phyloP scores from a whole-genome alignment of 805 yeast genomes.

The Yamadazyma tumulicola region DNA sequence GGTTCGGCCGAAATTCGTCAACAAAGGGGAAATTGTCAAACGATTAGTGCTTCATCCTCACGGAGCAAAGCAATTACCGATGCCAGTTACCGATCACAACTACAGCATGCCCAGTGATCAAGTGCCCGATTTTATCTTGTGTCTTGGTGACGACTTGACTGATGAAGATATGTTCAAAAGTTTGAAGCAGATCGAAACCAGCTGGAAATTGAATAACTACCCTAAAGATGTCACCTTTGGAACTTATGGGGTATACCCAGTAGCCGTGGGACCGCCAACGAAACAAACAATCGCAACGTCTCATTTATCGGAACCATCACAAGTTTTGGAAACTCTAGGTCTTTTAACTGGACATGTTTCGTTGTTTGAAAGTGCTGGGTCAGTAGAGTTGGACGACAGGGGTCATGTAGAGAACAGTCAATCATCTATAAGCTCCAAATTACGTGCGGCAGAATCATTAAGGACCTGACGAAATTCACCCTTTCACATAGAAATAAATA shows the following conservation, averaged over 20 bases:
- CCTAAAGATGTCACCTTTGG: constrained; percentile 45
- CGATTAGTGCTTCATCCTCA: constrained; percentile 65
- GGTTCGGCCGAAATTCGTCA: constrained; percentile 92
- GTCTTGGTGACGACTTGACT: constrained; percentile 93
- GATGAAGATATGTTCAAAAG: constrained; percentile 97
- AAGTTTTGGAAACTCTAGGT: constrained; percentile 82
- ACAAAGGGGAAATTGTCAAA: constrained; percentile 94
- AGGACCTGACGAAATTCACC: too few species aligned
- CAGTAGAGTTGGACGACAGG: constrained; percentile 71
- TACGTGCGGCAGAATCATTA: neutral
- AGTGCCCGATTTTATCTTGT: constrained; percentile 79
- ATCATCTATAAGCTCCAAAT: constrained; percentile 36
- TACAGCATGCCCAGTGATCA: constrained; percentile 36
- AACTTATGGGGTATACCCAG: constrained; percentile 69
- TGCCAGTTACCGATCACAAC: constrained; percentile 18
- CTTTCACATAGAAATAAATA: neutral
- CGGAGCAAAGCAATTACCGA: constrained; percentile 49
- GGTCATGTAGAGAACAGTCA: constrained; percentile 60
- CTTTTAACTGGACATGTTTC: constrained; percentile 76
- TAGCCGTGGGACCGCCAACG: constrained; percentile 90
- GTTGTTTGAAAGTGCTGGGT: constrained; percentile 72
- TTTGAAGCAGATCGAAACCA: constrained; percentile 56
- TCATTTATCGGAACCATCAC: constrained; percentile 78
- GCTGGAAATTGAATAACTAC: constrained; percentile 44
- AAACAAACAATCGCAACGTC: constrained; percentile 82